Conservation (phyloP, 2,329 filamentous ascomycete genomes). For the Botrytis hyacinthi region DNA sequence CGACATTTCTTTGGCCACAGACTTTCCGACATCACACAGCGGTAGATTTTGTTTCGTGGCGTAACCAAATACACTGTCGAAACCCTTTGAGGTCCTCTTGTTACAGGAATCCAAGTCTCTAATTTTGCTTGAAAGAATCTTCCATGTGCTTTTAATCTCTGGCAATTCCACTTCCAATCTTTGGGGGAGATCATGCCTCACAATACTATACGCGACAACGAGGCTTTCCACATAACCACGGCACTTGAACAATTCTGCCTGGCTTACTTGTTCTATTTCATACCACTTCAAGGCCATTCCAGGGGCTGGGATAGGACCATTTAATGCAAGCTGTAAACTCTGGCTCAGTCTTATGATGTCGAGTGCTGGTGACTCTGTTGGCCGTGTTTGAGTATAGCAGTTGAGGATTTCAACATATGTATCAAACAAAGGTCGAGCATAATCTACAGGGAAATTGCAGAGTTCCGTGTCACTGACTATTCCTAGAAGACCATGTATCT, state of each 20-base stretch:
- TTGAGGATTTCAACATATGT: background rate
- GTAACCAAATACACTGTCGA: background rate
- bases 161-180: background rate
- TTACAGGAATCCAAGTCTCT: background rate
- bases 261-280: background rate
- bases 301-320: background rate
- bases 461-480: background rate
- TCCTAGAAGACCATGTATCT: background rate
- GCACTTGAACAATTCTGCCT: background rate
- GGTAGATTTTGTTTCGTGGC: background rate
- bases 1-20: background rate
- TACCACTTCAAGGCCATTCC: background rate
- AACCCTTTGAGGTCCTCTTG: background rate
- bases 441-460: background rate
- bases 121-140: background rate
- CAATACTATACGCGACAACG: background rate
- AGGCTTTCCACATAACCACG: background rate
- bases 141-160: background rate
- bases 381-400: background rate
- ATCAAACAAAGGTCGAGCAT: background rate
- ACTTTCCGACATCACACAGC: background rate
- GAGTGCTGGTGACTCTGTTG: background rate
- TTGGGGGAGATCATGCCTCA: background rate
- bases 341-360: background rate
- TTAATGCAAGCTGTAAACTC: background rate